Evolutionary conservation across 257 asterid species (phyloP), one percentile per base, ranked within the genome.

Genomic region (Scutellaria minor): DNA sequence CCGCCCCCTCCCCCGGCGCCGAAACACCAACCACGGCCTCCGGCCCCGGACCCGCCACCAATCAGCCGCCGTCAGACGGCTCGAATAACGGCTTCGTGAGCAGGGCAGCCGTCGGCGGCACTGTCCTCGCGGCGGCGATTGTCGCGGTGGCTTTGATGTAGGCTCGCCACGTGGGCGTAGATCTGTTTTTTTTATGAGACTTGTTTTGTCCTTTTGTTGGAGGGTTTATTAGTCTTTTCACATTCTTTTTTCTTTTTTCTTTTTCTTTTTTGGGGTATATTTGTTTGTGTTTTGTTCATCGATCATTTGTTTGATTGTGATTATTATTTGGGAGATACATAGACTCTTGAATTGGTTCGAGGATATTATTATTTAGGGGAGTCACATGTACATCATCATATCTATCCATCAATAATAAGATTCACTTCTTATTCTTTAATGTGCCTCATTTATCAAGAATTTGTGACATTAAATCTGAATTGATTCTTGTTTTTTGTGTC

Each of bases 71-170:
- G 0, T 59, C 83, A 0, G 85, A 79, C 42, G 78, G 82, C 2
- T 37, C 81, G 10, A 85, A 59, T 24, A 81, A 62, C 6, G 86
- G 83, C 0, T 82, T 75, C 53, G 85, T 79, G 63, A 80, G 75
- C 79, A 82, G 80, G 74, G 89, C 79, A 1, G 82, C 84, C 60
- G 5, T 90, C 41, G 86, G 95, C 14, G 86, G 95, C 59, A 79
- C 92, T 64, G 88, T 83, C 4, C 18, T 90, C 45, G 56, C 85
- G 39, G 92, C 87, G 50, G 78, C 79, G 35, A 70, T 90, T 71
- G 78, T 86, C 6, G 93, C 88, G 59, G 81, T 85, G 78, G 88
- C 93, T 31, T 66, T 88, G 81, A 79, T 86, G 83, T 90, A 84
- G 83, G 63, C 11, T n/a, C 2, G 24, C 54, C 76, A 81, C 81